phyloP scores from a whole-genome alignment of 208 protist species.

The Porcisia deanei region DNA sequence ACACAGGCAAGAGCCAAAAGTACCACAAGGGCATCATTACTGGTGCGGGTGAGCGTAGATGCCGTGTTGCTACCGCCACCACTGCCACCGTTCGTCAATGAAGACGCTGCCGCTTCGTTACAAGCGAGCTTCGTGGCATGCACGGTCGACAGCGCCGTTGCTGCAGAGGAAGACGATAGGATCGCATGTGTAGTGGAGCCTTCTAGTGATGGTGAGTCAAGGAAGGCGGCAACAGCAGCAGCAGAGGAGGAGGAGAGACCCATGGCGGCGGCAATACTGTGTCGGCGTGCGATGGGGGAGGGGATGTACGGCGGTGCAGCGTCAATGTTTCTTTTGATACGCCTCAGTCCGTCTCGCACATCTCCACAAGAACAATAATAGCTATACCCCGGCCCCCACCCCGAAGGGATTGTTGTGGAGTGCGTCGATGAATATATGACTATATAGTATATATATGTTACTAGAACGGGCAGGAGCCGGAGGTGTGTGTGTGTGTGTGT shows the following conservation, averaged over 20 bases:
- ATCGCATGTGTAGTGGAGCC: neutral
- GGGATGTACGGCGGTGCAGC: neutral
- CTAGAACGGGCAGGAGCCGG: too few relatives aligned
- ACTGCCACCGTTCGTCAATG: neutral
- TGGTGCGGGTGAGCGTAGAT: neutral
- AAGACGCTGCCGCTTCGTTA: neutral
- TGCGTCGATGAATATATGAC: neutral
- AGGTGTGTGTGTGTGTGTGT: neutral
- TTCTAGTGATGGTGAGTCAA: neutral
- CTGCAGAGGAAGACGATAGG: neutral
- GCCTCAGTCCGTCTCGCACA: too few relatives aligned
- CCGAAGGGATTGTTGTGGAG: too few relatives aligned
- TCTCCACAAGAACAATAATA: too few relatives aligned
- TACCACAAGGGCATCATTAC: neutral
- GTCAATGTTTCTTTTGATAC: neutral
- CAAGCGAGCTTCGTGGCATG: neutral
- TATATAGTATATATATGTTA: neutral
- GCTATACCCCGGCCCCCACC: too few relatives aligned
- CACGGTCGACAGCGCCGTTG: neutral
- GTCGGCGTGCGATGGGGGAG: too few relatives aligned
- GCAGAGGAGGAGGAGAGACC: neutral
- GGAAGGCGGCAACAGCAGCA: too few relatives aligned
- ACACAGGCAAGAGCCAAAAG: constrained; percentile 2
- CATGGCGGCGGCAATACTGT: neutral
- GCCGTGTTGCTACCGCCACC: neutral